Conservation (phyloP, 2,329 filamentous ascomycete species). For the Trichoderma oligosporum region DNA sequence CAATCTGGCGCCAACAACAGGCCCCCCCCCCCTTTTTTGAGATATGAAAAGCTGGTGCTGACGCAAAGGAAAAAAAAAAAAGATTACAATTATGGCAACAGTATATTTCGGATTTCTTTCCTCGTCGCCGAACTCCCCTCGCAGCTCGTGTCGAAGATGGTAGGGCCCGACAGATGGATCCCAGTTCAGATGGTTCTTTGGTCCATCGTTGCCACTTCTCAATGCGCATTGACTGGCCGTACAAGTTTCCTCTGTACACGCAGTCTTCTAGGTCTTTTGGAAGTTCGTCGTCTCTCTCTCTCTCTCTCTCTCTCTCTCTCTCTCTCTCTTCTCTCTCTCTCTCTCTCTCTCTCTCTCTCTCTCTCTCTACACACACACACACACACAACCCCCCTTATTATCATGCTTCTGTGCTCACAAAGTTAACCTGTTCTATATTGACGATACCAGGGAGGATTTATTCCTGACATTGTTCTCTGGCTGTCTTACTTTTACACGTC, state of each 20-base stretch:
- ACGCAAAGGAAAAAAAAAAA: not conserved
- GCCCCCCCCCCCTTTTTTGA: too few relatives aligned
- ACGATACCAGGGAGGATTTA: slow-evolving; percentile 2
- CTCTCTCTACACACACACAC: too few relatives aligned
- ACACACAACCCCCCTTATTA: too few relatives aligned
- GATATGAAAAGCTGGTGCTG: not conserved
- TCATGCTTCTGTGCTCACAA: not conserved
- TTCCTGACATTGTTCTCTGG: slow-evolving; percentile 12
- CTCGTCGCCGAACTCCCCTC: slow-evolving; percentile 3
- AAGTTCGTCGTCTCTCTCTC: not conserved
- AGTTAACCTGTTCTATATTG: too few relatives aligned
- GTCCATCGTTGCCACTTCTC: slow-evolving; percentile 1
- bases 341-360: accelerated
- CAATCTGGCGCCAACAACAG: not conserved
- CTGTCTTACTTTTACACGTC: slow-evolving; percentile 9
- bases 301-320: accelerated
- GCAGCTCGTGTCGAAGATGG: slow-evolving; percentile 10
- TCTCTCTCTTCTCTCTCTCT: accelerated
- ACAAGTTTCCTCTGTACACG: slow-evolving; percentile 13
- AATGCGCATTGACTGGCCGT: slow-evolving; percentile 2
- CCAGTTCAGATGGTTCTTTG: slow-evolving; percentile 11
- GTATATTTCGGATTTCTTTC: slow-evolving; percentile 4
- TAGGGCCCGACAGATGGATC: slow-evolving; percentile 10
- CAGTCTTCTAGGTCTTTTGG: not conserved
- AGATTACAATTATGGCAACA: slow-evolving; percentile 12